Base-by-base conservation (phyloP, 1,284 basidiomycete genomes). In the Pseudozyma pruni region DNA sequence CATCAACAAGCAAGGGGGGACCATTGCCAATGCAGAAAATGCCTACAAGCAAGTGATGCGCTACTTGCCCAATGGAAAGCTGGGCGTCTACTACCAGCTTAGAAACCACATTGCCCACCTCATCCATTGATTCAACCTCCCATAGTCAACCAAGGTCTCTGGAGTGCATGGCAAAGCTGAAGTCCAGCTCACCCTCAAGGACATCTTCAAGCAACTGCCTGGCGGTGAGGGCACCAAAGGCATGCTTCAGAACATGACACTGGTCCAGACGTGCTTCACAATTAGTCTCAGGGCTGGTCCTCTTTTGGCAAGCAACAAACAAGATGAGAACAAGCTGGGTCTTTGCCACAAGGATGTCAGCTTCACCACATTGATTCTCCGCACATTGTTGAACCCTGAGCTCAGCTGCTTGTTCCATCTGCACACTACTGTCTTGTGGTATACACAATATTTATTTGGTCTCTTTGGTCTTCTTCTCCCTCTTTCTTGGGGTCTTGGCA, bases 181-280 rank as follows among this genome's bases (percentile, higher is more conserved):
- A 19, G 40, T 51, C 8, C 31, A 35, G 20, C 49, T 51, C 14
- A 51, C 42, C 33, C 49, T 51, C 39, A 42, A 37, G 19, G 32
- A 41, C 39, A 51, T 51, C 29, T 34, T 42, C 20, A 14, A 51
- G 40, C 37, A 27, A 9, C 48, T 50, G 9, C 29, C 38, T 17
- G 17, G n/a, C 4, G 48, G 48, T 16, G 16, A 9, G 3, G 11
- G 37, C 5, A 23, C 13, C 13, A 32, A 51, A 20, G n/a, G 29
- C 13, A 16, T 51, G 23, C 40, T 51, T 17, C 49, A 51, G 20
- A 34, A 13, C 38, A 51, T 51, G 17, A 32, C 40, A 6, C 32
- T 51, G 6, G 23, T 51, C n/a, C 49, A 51, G 33, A 42, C 33
- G 22, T 51, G 49, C 40, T 43, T 51, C 40, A 27, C 42, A 7